A percentile compares a stretch with the other conserved stretches of the same genome.
phyloP scores from a whole-genome alignment of 106 monocot species.

The Cymbidium sinense region DNA sequence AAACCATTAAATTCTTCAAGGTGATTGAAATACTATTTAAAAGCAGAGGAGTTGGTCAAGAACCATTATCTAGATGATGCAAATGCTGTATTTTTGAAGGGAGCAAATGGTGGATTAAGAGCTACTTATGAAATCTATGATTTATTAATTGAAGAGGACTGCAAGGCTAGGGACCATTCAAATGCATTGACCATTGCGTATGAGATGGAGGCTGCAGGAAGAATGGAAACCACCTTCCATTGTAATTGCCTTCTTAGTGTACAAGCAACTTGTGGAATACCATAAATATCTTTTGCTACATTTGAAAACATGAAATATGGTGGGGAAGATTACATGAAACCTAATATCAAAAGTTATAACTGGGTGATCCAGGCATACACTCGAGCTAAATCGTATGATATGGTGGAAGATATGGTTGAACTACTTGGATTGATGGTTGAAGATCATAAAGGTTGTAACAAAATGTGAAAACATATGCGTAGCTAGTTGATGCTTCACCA shows the following conservation, averaged over 20 bases:
- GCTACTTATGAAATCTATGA: slow-evolving; percentile 81
- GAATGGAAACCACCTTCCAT: slow-evolving; percentile 98
- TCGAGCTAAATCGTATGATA: slow-evolving; percentile 79
- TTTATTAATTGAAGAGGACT: no score
- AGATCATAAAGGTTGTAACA: slow-evolving; percentile 89
- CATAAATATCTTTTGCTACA: no score
- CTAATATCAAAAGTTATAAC: slow-evolving; percentile 86
- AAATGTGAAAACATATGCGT: slow-evolving; percentile 93
- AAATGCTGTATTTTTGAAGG: slow-evolving; percentile 84
- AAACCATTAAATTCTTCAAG: slow-evolving; percentile 3
- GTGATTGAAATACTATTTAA: slow-evolving; percentile 5
- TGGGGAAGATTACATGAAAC: slow-evolving; percentile 97
- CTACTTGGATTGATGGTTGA: slow-evolving; percentile 99
- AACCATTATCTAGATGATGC: slow-evolving; percentile 68
- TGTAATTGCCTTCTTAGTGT: slow-evolving; percentile 95
- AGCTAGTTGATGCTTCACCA: slow-evolving; percentile 84
- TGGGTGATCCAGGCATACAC: slow-evolving; percentile 98
- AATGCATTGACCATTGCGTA: no score
- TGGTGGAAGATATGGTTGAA: slow-evolving; percentile 85
- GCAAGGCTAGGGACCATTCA: no score
- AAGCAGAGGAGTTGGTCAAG: slow-evolving; percentile 75
- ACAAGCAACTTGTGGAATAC: slow-evolving; percentile 35
- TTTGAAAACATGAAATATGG: no score
- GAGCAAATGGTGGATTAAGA: slow-evolving; percentile 77
- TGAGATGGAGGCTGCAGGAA: no score